Evolutionary conservation across 805 yeast species (phyloP).

Genomic region (Kodamaea jinghongensis): DNA sequence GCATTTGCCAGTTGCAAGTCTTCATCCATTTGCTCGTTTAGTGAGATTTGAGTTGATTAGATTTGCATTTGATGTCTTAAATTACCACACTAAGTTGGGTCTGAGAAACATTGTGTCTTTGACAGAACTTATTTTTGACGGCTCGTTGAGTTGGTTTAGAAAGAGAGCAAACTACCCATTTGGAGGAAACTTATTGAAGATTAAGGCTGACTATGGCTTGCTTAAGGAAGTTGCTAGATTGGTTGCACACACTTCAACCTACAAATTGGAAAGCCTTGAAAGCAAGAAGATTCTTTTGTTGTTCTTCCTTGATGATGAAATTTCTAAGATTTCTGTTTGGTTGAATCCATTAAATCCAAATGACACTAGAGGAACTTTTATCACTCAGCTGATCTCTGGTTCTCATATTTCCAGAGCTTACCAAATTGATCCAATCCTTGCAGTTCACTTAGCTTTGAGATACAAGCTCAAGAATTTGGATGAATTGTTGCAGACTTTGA

Average conservation of each 20-base stretch:
- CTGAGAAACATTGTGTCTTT: conserved; percentile 46
- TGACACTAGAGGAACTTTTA: conserved; percentile 39
- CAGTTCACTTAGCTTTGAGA: conserved; percentile 65
- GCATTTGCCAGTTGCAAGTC: conserved; percentile 56
- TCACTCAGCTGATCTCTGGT: conserved; percentile 32
- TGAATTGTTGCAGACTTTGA: conserved; percentile 41
- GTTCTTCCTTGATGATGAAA: conserved; percentile 72
- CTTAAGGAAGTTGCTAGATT: conserved; percentile 50
- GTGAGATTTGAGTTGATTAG: conserved; percentile 70
- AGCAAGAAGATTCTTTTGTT: conserved; percentile 54
- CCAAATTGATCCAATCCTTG: conserved; percentile 64
- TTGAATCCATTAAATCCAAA: conserved; percentile 54
- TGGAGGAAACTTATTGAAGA: conserved; percentile 75
- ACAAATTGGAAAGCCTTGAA: conserved; percentile 30
- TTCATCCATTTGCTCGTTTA: conserved; percentile 79
- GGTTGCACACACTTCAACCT: conserved; percentile 20
- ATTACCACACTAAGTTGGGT: conserved; percentile 50
- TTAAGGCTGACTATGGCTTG: conserved; percentile 63
- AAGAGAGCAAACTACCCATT: conserved; percentile 66
- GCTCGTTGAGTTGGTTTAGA: conserved; percentile 77
- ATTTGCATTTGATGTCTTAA: conserved; percentile 64
- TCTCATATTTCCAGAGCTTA: conserved; percentile 56
- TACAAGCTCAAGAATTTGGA: conserved; percentile 44
- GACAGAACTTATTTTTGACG: conserved; percentile 55
- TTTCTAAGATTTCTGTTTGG: conserved; percentile 74